Evolutionary conservation across 1,139 yeast genomes (phyloP).

Genomic region (Geotrichum histeridarum): DNA sequence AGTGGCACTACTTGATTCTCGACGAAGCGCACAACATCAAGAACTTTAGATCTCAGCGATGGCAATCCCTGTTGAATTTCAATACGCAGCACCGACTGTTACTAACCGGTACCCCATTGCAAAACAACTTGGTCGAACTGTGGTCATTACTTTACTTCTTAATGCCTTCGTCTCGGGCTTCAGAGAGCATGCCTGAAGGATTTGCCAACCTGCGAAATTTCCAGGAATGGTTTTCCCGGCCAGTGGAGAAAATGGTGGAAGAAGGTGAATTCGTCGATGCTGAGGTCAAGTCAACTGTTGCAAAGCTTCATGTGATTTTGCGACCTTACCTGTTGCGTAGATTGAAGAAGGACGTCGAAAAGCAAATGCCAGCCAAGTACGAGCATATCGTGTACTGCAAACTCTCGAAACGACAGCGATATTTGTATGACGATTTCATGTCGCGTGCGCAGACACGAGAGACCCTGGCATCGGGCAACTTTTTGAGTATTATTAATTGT

Average conservation of each 20-base stretch:
- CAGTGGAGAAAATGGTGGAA: constrained; percentile 89
- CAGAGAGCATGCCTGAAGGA: constrained; percentile 77
- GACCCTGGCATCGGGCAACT: constrained; percentile 90
- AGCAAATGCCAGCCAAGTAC: constrained; percentile 97
- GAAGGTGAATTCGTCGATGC: constrained; percentile 53
- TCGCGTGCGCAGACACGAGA: constrained; percentile 93
- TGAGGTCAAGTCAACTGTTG: constrained; percentile 80
- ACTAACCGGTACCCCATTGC: constrained; percentile 93
- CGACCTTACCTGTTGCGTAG: constrained; percentile 90
- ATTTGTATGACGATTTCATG: constrained; percentile 93
- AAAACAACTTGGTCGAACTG: constrained; percentile 83
- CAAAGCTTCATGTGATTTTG: constrained; percentile 85
- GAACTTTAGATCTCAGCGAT: constrained; percentile 89
- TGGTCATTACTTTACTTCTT: constrained; percentile 91
- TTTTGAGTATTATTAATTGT: constrained; percentile 90
- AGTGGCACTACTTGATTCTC: constrained; percentile 93
- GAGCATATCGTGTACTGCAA: constrained; percentile 94
- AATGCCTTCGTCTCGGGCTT: constrained; percentile 83
- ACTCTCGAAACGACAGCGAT: constrained; percentile 86
- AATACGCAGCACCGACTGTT: constrained; percentile 83
- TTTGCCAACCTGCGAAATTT: constrained; percentile 94
- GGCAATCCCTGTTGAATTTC: constrained; percentile 93
- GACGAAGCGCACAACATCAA: constrained; percentile 99
- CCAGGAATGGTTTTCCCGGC: constrained; percentile 97
- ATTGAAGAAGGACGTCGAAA: constrained; percentile 92